These are phyloP conservation scores for Phytopythium ostracodes DNA, from an alignment of 352 stramenopile species.

Conservation along the genomic window DNA sequence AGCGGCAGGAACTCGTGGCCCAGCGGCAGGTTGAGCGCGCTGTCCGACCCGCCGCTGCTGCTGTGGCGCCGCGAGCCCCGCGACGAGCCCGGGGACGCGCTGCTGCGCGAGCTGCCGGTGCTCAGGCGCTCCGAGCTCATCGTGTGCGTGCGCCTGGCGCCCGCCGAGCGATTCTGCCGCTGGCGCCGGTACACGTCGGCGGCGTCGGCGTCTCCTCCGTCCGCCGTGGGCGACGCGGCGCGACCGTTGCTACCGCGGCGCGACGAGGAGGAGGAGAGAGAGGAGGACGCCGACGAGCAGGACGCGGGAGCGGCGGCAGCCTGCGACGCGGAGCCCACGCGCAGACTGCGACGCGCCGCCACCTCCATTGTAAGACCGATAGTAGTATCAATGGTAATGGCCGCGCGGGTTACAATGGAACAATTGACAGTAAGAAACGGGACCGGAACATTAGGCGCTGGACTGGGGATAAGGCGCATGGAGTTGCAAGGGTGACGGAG, in stretches of 20 bases:
- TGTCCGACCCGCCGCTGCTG: slow-evolving; percentile 13
- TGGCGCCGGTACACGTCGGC: not conserved
- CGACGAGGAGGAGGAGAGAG: not conserved
- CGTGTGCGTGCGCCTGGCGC: slow-evolving; percentile 7
- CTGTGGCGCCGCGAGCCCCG: slow-evolving; percentile 6
- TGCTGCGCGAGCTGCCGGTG: slow-evolving; percentile 14
- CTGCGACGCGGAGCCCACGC: not conserved
- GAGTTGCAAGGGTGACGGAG: not conserved
- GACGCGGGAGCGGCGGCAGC: not conserved
- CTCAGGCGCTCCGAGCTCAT: slow-evolving; percentile 1
- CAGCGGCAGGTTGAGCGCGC: slow-evolving; percentile 32
- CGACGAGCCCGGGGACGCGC: not conserved
- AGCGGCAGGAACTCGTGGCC: slow-evolving; percentile 49
- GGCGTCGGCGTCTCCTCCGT: not conserved
- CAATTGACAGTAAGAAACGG: too few relatives aligned
- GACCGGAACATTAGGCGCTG: too few relatives aligned
- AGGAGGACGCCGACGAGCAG: not conserved
- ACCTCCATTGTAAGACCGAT: not conserved
- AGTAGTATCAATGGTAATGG: not conserved
- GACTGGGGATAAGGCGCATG: too few relatives aligned
- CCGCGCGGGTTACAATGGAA: too few relatives aligned
- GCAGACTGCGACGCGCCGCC: not conserved
- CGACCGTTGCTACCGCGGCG: not conserved
- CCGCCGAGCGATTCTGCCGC: not conserved
- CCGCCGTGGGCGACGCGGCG: not conserved